Percentiles rank a stretch among this genome's conserved stretches.
These are phyloP conservation scores for Cyclostephanos tholiformis DNA, from an alignment of 108 stramenopile genomes.

Conservation along the genomic window DNA sequence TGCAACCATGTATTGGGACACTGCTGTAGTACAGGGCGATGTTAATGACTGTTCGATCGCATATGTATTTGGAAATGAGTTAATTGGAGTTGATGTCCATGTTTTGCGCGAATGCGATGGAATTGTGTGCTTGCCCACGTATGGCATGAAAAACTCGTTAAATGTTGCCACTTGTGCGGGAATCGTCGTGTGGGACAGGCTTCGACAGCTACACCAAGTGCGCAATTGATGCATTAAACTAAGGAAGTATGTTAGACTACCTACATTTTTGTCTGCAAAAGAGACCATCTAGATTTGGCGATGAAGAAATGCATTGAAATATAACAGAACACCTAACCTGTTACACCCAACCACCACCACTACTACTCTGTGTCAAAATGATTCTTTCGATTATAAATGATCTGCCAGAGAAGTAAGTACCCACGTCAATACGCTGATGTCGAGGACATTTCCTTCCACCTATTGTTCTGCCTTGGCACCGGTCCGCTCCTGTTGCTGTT, in stretches of 20 bases:
- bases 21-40: constrained; percentile 33
- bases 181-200: constrained; percentile 55
- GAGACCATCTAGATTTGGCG: constrained; percentile 9
- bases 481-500: constrained; percentile 23
- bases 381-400: background rate
- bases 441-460: constrained; percentile 41
- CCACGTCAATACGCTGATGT: constrained; percentile 9
- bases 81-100: constrained; percentile 56
- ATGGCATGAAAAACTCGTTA: constrained; percentile 61
- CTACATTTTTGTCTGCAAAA: background rate
- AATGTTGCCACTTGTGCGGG: constrained; percentile 65
- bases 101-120: constrained; percentile 54
- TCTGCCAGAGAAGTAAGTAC: constrained; percentile 1
- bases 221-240: constrained; percentile 5
- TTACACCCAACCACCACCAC: constrained; percentile 8
- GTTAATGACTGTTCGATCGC: constrained; percentile 27
- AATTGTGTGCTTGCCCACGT: constrained; percentile 54
- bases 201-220: constrained; percentile 21
- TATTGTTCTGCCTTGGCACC: constrained; percentile 41
- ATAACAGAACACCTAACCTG: constrained; percentile 20
- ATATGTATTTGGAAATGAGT: constrained; percentile 62
- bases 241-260: background rate
- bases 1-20: constrained; percentile 52
- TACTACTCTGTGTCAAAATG: background rate
- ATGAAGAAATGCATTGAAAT: constrained; percentile 22